Evolutionary conservation across 2,329 filamentous ascomycete genomes (phyloP).

Genomic region (Alternaria burnsii): DNA sequence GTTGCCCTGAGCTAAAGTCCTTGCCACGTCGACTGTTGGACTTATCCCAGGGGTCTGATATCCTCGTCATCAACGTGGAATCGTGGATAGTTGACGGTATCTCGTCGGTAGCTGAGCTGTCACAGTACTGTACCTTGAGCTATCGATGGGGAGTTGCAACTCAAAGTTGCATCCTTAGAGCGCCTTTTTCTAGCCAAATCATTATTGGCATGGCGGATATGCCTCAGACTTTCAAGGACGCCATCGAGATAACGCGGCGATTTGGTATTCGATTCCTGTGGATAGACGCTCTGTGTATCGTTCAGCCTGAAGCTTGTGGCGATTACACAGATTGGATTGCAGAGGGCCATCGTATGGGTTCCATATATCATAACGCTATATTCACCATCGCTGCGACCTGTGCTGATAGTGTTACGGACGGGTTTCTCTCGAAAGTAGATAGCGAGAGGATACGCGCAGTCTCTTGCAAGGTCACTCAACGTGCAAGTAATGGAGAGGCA

Average conservation of each 20-base stretch:
- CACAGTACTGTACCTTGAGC: too few relatives aligned
- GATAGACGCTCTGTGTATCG: conserved; percentile 17
- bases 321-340: not conserved
- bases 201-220: not conserved
- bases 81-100: not conserved
- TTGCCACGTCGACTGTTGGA: not conserved
- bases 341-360: not conserved
- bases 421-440: too few relatives aligned
- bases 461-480: too few relatives aligned
- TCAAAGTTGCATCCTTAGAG: too few relatives aligned
- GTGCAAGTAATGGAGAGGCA: too few relatives aligned
- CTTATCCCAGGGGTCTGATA: not conserved
- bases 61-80: not conserved
- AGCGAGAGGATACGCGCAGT: too few relatives aligned
- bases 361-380: too few relatives aligned
- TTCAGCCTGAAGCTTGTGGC: conserved; percentile 2
- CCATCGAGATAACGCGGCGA: not conserved
- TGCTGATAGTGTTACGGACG: too few relatives aligned
- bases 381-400: too few relatives aligned
- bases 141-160: too few relatives aligned
- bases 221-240: conserved; percentile 16
- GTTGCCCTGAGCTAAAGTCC: not conserved
- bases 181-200: not conserved
- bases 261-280: conserved; percentile 8
- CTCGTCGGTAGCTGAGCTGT: too few relatives aligned